Percentiles rank a stretch among this genome's conserved stretches.
Evolutionary conservation across 1,139 yeast genomes (phyloP).

Genomic region (Yarrowia galli): DNA sequence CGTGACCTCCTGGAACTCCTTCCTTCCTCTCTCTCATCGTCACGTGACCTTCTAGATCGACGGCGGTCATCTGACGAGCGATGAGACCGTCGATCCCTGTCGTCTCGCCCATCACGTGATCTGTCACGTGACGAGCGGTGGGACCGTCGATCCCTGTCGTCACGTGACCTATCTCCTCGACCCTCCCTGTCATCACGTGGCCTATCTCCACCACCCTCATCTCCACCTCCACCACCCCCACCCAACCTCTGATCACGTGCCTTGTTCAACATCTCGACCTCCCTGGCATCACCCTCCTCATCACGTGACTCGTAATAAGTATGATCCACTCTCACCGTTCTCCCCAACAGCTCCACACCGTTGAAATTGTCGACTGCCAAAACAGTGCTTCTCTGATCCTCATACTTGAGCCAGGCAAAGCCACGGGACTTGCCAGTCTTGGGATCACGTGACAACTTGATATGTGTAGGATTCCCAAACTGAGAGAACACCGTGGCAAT

Average conservation of each 20-base stretch:
- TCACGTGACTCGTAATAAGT: conserved; percentile 58
- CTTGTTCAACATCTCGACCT: conserved; percentile 3
- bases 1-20: not conserved
- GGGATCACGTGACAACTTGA: conserved; percentile 73
- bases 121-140: not conserved
- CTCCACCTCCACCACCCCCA: not conserved
- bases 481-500: conserved; percentile 82
- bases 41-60: not conserved
- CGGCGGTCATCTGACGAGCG: not conserved
- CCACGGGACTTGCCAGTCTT: conserved; percentile 76
- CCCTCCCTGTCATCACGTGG: not conserved
- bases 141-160: not conserved
- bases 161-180: not conserved
- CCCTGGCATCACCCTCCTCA: conserved; percentile 18
- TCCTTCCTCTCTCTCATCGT: not conserved
- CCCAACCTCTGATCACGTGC: not conserved
- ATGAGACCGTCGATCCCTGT: not conserved
- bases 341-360: conserved; percentile 69
- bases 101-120: not conserved
- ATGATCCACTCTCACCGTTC: conserved; percentile 75
- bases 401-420: conserved; percentile 83
- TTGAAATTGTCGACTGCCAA: conserved; percentile 90
- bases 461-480: conserved; percentile 84
- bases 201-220: not conserved
- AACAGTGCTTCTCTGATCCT: conserved; percentile 79